Evolutionary conservation across 495 filamentous ascomycete species (phyloP).

Genomic region (Tuber aestivum): DNA sequence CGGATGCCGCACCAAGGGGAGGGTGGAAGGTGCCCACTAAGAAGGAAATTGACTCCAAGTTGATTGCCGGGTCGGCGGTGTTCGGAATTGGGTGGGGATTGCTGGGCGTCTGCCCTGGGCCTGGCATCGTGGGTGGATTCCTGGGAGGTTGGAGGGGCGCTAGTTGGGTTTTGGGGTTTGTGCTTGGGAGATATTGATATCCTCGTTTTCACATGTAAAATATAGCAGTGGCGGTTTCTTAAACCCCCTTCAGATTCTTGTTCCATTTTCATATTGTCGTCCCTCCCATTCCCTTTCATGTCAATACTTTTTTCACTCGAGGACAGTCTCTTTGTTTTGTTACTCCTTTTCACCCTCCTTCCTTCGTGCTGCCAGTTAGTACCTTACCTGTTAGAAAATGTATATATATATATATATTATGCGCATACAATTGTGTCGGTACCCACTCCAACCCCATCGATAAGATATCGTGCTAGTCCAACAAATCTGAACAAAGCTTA

Average conservation of each 20-base stretch:
- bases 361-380: not conserved
- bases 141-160: slow-evolving; percentile 52
- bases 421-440: not conserved
- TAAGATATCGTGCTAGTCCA: not conserved
- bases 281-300: not conserved
- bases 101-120: slow-evolving; percentile 54
- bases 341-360: not conserved
- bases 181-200: slow-evolving; percentile 23
- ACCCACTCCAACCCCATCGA: not conserved
- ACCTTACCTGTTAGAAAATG: not conserved
- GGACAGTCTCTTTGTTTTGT: not conserved
- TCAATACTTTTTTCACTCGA: not conserved
- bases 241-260: not conserved
- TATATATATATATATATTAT: not conserved
- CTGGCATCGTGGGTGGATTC: slow-evolving; percentile 49
- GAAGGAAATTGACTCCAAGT: slow-evolving; percentile 53
- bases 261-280: not conserved
- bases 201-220: not conserved
- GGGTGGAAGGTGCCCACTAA: slow-evolving; percentile 50
- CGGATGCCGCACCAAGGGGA: slow-evolving; percentile 45
- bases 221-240: not conserved
- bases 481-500: not conserved
- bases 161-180: slow-evolving; percentile 50
- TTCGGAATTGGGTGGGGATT: slow-evolving; percentile 57
- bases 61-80: slow-evolving; percentile 49